Evolutionary conservation across 495 filamentous ascomycete genomes (phyloP), one percentile per base, ranked within the genome.

Genomic region (Jackrogersella multiformis): DNA sequence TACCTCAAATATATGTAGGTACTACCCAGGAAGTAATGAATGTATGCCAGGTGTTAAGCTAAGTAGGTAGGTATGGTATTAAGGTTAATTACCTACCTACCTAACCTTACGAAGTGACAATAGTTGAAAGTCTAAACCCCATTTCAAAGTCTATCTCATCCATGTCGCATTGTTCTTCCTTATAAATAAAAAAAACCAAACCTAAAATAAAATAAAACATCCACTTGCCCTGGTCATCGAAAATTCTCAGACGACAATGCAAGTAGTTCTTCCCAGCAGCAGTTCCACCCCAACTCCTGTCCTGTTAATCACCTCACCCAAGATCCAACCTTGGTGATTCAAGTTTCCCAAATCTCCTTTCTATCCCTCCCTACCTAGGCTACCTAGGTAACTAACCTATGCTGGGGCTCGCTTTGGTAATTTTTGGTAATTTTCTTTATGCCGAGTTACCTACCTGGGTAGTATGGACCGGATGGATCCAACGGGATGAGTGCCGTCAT

Each of bases 241-340:
- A 56, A 58, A 53, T 53, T 46, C 67, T 70, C 44, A 42, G 52
- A 62, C 60, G 57, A 66, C 49, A 66, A 66, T 56, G 49, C 64
- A 30, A 56, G 41, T 13, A 46, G 42, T 46, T 46, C 41, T n/a
- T n/a, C n/a, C n/a, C n/a, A n/a, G n/a, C 39, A 42, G 6, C 7
- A 61, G 64, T 65, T 57, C 67, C 67, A 70, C 62, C n/a, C 46
- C 44, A 56, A 56, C 51, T 70, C 67, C 67, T 70, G 45, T 65
- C 61, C 56, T 70, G 68, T 70, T 52, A 61, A 70, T 70, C 68
- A 70, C 52, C 52, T 70, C 56, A 58, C 44, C 52, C 57, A 70
- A 62, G 56, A 46, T 46, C n/a, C n/a, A n/a, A n/a, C n/a, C n/a
- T n/a, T n/a, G n/a, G n/a, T n/a, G n/a, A n/a, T n/a, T n/a, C 60